A percentile compares a stretch with the other conserved stretches of the same genome.
phyloP scores from a whole-genome alignment of 192 early-diverging fungal species.

The Backusella sp. region DNA sequence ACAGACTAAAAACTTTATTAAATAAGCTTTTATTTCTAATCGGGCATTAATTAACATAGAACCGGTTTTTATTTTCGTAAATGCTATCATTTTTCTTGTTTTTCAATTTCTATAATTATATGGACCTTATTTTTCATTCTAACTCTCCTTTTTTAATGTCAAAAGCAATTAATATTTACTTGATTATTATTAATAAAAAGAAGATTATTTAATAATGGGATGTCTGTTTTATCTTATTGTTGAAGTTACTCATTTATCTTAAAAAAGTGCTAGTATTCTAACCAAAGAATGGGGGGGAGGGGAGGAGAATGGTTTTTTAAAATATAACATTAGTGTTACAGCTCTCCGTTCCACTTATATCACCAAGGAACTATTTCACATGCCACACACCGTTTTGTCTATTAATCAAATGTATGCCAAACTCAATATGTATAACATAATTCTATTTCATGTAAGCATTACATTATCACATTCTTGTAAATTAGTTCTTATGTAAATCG shows the following conservation, averaged over 20 bases:
- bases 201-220: background rate
- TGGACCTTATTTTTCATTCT: background rate
- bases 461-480: background rate
- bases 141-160: background rate
- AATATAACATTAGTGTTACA: conserved; percentile 10
- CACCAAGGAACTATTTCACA: background rate
- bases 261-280: background rate
- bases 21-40: background rate
- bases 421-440: background rate
- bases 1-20: background rate
- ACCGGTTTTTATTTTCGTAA: background rate
- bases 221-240: background rate
- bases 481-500: background rate
- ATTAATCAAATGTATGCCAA: background rate
- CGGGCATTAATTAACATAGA: background rate
- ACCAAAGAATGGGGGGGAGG: background rate
- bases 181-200: background rate
- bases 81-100: background rate
- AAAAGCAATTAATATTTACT: background rate
- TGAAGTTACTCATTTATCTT: background rate
- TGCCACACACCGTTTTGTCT: background rate
- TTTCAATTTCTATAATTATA: background rate
- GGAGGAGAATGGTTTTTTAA: background rate
- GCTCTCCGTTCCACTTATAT: background rate
- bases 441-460: background rate